Evolutionary conservation across 2,329 filamentous ascomycete genomes (phyloP).

Genomic region (Hypoxylon sp.): DNA sequence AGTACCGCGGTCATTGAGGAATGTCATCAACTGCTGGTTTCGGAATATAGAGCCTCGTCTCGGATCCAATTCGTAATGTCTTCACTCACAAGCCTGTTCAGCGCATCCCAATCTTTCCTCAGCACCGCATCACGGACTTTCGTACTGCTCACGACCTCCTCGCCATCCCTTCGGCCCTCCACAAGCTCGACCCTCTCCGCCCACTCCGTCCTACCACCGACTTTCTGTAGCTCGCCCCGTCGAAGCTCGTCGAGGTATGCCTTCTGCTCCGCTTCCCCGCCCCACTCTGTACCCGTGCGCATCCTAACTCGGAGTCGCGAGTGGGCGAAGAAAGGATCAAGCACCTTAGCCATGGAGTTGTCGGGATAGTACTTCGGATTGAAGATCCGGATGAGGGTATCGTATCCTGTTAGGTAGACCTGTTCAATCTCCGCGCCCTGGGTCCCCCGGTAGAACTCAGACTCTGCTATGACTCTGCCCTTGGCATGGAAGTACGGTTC

Average conservation of each 20-base stretch:
- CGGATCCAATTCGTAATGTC: conserved; percentile 67
- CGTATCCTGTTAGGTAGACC: conserved; percentile 77
- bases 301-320: conserved; percentile 71
- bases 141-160: conserved; percentile 65
- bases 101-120: conserved; percentile 53
- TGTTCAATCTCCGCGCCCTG: conserved; percentile 53
- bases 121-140: conserved; percentile 67
- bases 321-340: conserved; percentile 70
- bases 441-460: conserved; percentile 51
- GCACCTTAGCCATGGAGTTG: conserved; percentile 58
- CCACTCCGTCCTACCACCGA: conserved; percentile 68
- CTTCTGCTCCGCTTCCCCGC: conserved; percentile 61
- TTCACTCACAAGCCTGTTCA: conserved; percentile 64
- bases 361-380: conserved; percentile 74
- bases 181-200: conserved; percentile 67
- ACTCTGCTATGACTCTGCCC: conserved; percentile 62
- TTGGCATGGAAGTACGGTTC: conserved; percentile 80
- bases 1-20: no score
- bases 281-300: conserved; percentile 69
- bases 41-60: conserved; percentile 62
- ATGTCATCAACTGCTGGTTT: conserved; percentile 17
- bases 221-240: conserved; percentile 54
- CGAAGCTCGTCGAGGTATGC: conserved; percentile 62
- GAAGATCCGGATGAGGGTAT: conserved; percentile 77
- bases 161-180: conserved; percentile 54